phyloP scores from a whole-genome alignment of 192 early-diverging fungal species.

The Gaertneriomyces sp. region DNA sequence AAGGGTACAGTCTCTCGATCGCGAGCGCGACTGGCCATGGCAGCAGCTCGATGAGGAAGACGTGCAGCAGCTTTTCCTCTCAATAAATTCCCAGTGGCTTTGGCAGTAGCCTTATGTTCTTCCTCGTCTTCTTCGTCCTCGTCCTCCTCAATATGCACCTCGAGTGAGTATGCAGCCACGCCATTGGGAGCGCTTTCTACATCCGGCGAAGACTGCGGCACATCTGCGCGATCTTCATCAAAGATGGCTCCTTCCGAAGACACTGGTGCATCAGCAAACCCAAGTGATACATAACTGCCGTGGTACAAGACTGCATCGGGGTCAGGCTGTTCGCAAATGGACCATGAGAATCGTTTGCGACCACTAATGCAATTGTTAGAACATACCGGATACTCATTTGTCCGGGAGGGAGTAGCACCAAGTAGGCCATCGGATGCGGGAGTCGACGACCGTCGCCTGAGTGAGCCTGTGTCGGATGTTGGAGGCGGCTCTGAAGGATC shows the following conservation, averaged over 20 bases:
- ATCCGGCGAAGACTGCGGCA: background rate
- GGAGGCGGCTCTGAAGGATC: conserved; percentile 6
- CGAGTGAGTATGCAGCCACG: background rate
- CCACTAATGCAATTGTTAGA: too few species aligned
- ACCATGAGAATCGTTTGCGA: too few species aligned
- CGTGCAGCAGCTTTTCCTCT: conserved; percentile 23
- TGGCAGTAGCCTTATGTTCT: background rate
- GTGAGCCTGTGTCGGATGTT: background rate
- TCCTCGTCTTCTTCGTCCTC: conserved; percentile 31
- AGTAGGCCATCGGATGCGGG: background rate
- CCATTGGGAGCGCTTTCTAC: background rate
- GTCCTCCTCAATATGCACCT: conserved; percentile 4
- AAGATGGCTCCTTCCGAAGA: background rate
- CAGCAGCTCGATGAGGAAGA: conserved; percentile 25
- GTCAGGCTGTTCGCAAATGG: background rate
- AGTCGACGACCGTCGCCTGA: background rate
- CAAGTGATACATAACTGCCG: conserved; percentile 14
- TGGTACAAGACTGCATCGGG: conserved; percentile 21
- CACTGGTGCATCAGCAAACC: conserved; percentile 2
- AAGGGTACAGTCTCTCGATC: background rate
- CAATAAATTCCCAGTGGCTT: conserved; percentile 5
- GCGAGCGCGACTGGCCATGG: conserved; percentile 19
- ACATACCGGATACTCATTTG: conserved; percentile 19
- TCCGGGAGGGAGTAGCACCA: conserved; percentile 11
- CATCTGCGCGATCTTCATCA: background rate